Evolutionary conservation across 2,329 filamentous ascomycete genomes (phyloP), one percentile per base, ranked within the genome.

Genomic region (Alternaria dauci): DNA sequence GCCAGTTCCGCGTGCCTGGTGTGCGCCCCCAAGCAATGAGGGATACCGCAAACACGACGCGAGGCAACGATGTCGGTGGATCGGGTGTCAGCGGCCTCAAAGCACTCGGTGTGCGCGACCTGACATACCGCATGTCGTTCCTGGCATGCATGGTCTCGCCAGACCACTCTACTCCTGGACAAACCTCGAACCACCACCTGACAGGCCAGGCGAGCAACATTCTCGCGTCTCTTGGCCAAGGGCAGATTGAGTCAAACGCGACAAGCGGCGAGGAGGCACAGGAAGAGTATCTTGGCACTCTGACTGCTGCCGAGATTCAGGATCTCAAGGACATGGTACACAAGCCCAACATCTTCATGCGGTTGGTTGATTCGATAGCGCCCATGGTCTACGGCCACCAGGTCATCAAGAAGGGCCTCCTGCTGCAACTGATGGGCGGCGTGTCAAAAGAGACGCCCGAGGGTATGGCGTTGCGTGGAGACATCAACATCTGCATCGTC

Each of bases 401-500:
- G 63, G 93, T 97, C 58, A 94, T 99, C 74, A 99, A 99, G 82
- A 99, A 99, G 80, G 95, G 95, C 30, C 84, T 99, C 25, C 86
- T 99, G 8, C 85, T 99, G 42, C 95, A 99, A 79, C 85, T 99
- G 47, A 93, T 99, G 87, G 92, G 93, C n/a, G 95, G 95, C 83
- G 92, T 99, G 2, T 89, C 89, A 80, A 99, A 99, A 79, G 87
- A 87, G 23, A 99, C 95, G 0, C 87, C 93, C 0, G 95, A 99
- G 80, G 94, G 93, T 63, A 97, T 99, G 93, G 89, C 94, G 65
- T 86, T 99, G 43, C 89, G 95, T 86, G 95, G 95, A 69, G 95
- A 99, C 76, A 94, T 99, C 83, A 99, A 99, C 81, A 96, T 99
- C 64, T 99, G 95, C 80, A 92, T 99, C 69, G 95, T 99, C 59